Percentiles rank a stretch among this genome's conserved stretches.
These are phyloP conservation scores for Magnolia changhungtana DNA, from an alignment of 164 flowering plant species.

Conservation along the genomic window DNA sequence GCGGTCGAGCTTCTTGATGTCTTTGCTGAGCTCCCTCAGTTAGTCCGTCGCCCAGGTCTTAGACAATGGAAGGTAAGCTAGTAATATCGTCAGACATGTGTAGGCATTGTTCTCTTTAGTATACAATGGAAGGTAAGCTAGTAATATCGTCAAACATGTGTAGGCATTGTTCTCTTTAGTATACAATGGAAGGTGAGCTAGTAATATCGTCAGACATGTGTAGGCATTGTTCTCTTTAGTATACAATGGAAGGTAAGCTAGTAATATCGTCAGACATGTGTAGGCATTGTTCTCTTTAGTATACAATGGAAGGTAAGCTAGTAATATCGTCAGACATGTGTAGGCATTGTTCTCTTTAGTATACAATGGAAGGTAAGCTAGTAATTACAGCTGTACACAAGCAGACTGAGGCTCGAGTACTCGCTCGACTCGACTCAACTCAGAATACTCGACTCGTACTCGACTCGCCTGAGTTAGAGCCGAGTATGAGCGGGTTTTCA, in stretches of 20 bases:
- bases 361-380: too few species aligned
- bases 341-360: not conserved
- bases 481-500: too few species aligned
- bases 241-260: too few species aligned
- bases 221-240: not conserved
- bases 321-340: not conserved
- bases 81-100: not conserved
- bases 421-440: too few species aligned
- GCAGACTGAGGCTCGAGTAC: too few species aligned
- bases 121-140: too few species aligned
- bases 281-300: not conserved
- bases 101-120: too few species aligned
- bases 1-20: constrained; percentile 92
- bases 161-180: not conserved
- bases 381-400: too few species aligned
- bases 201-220: not conserved
- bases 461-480: too few species aligned
- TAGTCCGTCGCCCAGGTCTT: constrained; percentile 83
- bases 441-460: too few species aligned
- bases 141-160: not conserved
- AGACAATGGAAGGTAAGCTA: constrained; percentile 83
- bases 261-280: not conserved
- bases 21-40: constrained; percentile 76
- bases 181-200: too few species aligned
- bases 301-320: too few species aligned